Base-by-base conservation (phyloP, 78 protist genomes). In the Dictyostelium brefeldianum region DNA sequence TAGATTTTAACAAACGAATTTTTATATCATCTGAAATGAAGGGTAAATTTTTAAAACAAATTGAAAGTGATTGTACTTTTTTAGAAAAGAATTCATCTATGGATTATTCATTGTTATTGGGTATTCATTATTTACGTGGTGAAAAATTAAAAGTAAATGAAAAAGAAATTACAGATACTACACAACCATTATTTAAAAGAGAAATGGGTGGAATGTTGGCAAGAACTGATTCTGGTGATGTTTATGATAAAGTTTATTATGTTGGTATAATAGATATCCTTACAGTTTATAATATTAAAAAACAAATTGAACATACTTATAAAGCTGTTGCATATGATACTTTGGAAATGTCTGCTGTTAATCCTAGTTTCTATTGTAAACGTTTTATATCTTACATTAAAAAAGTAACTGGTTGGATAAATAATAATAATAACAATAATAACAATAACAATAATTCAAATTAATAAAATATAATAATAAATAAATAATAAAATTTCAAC, bases 231-330 rank as follows among this genome's bases (percentile, higher is more conserved):
- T 25, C 20, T 27, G 92, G 92, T 10, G 92, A 85, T 29, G 11
- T 53, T 29, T 85, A 85, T 85, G 92, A 85, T 59, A 54, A 74
- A 36, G 31, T 85, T 20, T 85, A 85, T 64, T 85, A 77, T 77
- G 10, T 85, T 47, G 82, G 77, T 4, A 85, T 85, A 20, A 85
- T 85, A 41, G 92, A 85, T 64, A 85, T 85, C 14, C 27, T 85
- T 7, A 85, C 92, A 6, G 81, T 80, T 4, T 85, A 85, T 20
- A 77, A 77, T 48, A 85, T 85, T 20, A 85, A 85, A 65, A 85
- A 85, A 48, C 92, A 85, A 77, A 54, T 85, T 12, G 92, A 85
- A 43, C 92, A 85, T 48, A 85, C 92, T 10, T 85, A 85, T n/a
- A 85, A 85, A 50, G 67, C 92, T 20, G 81, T 80, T 7, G 59